These are phyloP conservation scores for Alternaria dauci DNA, from an alignment of 2,329 filamentous ascomycete genomes.

Conservation along the genomic window DNA sequence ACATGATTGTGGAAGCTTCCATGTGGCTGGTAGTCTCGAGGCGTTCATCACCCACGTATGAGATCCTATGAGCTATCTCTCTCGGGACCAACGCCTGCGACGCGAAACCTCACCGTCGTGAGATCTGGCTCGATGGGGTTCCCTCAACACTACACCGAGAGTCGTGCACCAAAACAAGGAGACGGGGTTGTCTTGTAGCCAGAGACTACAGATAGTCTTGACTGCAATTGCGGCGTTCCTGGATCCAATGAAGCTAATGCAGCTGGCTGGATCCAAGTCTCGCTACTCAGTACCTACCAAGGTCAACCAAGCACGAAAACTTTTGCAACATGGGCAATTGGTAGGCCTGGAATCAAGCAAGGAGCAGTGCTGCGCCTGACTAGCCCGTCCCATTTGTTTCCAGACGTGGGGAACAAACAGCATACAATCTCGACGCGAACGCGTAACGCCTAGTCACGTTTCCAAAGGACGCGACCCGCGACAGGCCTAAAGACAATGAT, in stretches of 20 bases:
- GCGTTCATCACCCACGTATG: background rate
- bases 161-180: background rate
- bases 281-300: constrained; percentile 4
- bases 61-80: background rate
- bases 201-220: background rate
- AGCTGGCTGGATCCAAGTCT: constrained; percentile 10
- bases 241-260: constrained; percentile 11
- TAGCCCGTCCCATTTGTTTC: background rate
- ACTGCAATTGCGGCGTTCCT: constrained; percentile 6
- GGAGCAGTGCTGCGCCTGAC: background rate
- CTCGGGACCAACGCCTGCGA: background rate
- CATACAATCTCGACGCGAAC: constrained; percentile 18
- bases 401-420: background rate
- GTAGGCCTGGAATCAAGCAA: background rate
- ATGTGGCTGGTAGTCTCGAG: background rate
- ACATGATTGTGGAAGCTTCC: background rate
- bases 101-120: background rate
- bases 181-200: background rate
- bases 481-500: constrained; percentile 9
- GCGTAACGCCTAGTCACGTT: constrained; percentile 31
- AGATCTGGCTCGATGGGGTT: background rate
- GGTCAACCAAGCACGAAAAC: background rate
- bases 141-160: background rate
- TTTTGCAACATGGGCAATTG: background rate
- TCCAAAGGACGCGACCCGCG: constrained; percentile 16